These are phyloP conservation scores for Ceratobasidium sp. DNA, from an alignment of 1,284 basidiomycete genomes.

Conservation along the genomic window DNA sequence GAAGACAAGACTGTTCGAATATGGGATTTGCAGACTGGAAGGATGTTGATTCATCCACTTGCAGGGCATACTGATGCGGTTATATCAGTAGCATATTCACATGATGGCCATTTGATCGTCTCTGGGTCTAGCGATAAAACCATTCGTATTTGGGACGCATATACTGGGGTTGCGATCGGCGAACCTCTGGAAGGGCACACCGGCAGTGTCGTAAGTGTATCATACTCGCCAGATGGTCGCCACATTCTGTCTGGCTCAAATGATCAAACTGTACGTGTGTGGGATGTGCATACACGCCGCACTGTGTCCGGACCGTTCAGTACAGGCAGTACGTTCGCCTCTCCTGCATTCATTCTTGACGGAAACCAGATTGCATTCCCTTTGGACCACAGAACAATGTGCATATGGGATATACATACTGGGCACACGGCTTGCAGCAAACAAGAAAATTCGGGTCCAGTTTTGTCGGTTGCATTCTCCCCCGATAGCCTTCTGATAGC, in stretches of 20 bases:
- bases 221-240: too few species aligned
- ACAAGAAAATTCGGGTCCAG: background rate
- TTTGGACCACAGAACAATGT: slow-evolving; percentile 3
- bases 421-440: background rate
- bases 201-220: too few species aligned
- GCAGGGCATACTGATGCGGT: background rate
- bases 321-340: too few species aligned
- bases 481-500: slow-evolving; percentile 12
- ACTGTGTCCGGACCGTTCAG: too few species aligned
- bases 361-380: slow-evolving; percentile 5
- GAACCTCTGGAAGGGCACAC: background rate
- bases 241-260: too few species aligned
- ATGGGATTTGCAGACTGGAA: slow-evolving; percentile 18
- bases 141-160: slow-evolving; percentile 32
- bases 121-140: slow-evolving; percentile 36
- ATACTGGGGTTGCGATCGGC: background rate
- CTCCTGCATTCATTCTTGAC: slow-evolving; percentile 26
- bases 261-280: too few species aligned
- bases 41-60: background rate
- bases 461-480: slow-evolving; percentile 1
- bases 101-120: background rate
- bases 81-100: background rate
- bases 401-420: slow-evolving; percentile 26
- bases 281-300: too few species aligned
- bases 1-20: slow-evolving; percentile 14